phyloP scores from a whole-genome alignment of 2,329 filamentous ascomycete species.

The Westerdykella ornata region DNA sequence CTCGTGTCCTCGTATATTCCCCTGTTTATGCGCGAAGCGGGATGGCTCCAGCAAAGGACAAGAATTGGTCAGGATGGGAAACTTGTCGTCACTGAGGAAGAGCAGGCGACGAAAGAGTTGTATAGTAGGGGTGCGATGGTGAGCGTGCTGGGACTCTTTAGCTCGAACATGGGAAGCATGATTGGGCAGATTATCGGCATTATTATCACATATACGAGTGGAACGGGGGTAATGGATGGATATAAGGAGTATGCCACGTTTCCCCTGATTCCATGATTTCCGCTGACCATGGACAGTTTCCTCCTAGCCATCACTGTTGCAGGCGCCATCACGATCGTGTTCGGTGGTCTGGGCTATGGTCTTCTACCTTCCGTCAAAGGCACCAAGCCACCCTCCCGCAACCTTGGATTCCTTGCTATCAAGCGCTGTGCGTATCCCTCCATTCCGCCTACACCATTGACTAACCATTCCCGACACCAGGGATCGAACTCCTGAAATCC shows the following conservation, averaged over 20 bases:
- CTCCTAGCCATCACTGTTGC: conserved; percentile 5
- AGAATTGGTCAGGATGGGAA: conserved; percentile 3
- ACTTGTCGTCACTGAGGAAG: conserved; percentile 6
- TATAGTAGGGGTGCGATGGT: conserved; percentile 5
- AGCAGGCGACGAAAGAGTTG: conserved; percentile 4
- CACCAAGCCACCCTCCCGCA: conserved; percentile 2
- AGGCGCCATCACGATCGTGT: conserved; percentile 2
- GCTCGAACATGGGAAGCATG: conserved; percentile 2
- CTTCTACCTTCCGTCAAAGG: conserved; percentile 4
- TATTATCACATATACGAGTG: conserved; percentile 3
- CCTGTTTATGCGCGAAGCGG: conserved; percentile 15
- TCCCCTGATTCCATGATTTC: background rate
- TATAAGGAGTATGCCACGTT: conserved; percentile 1
- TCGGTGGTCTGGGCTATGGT: conserved; percentile 2
- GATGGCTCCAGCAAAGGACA: conserved; percentile 6
- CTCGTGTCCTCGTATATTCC: conserved; percentile 16
- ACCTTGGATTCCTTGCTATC: conserved; percentile 2
- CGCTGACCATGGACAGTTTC: conserved; percentile 1
- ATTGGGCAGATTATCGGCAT: conserved; percentile 4
- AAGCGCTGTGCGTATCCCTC: conserved; percentile 1
- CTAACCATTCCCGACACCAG: conserved; percentile 1
- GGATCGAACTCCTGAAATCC: conserved; percentile 10
- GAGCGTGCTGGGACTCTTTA: conserved; percentile 3
- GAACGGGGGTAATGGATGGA: conserved; percentile 3
- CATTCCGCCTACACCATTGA: no score